phyloP scores from a whole-genome alignment of 169 alveolate species.

The Plasmodium gaboni region DNA sequence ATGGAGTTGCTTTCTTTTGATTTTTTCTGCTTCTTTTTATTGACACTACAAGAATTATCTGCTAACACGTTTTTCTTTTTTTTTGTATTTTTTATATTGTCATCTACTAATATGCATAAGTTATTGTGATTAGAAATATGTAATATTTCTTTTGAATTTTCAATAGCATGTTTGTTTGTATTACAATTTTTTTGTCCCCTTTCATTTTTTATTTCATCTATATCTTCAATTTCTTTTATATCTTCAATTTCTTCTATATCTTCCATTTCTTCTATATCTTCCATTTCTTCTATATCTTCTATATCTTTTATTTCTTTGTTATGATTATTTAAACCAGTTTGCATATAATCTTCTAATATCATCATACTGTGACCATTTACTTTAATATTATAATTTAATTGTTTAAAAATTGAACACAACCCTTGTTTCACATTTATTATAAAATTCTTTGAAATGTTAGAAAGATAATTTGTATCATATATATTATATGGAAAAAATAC shows the following conservation, averaged over 20 bases:
- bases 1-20: not conserved
- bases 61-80: constrained; percentile 4
- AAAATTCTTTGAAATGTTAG: not conserved
- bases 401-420: not conserved
- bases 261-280: not conserved
- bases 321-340: not conserved
- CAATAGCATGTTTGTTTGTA: too few species aligned
- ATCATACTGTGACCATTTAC: too few species aligned
- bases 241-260: not conserved
- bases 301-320: not conserved
- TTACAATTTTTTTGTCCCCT: too few species aligned
- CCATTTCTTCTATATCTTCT: not conserved
- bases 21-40: constrained; percentile 23
- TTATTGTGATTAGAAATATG: too few species aligned
- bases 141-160: too few species aligned
- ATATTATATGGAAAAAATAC: not conserved
- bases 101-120: not conserved
- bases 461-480: not conserved
- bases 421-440: not conserved
- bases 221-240: too few species aligned
- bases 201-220: too few species aligned
- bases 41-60: not conserved
- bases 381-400: not conserved
- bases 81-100: not conserved
- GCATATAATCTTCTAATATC: too few species aligned